Conservation (phyloP, 2,329 filamentous ascomycete species). For the Microcyclosporella mali region DNA sequence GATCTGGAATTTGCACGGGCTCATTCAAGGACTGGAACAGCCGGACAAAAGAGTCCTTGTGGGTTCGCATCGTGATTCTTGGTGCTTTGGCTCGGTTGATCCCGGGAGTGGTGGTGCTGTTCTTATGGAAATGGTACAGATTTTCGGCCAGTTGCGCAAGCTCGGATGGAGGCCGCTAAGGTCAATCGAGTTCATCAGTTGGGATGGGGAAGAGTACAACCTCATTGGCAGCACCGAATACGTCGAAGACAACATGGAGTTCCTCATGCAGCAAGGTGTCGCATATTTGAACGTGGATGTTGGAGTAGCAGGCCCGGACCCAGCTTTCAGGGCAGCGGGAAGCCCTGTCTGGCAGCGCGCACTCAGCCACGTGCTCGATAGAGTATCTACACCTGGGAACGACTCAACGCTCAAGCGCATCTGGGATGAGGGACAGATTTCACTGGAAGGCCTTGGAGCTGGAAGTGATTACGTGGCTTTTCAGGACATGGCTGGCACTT, state of each 20-base stretch:
- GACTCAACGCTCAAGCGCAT: slow-evolving; percentile 68
- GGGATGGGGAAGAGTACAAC: slow-evolving; percentile 93
- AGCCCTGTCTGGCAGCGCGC: slow-evolving; percentile 73
- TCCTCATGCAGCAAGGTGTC: slow-evolving; percentile 65
- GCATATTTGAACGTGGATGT: slow-evolving; percentile 90
- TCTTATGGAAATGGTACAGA: slow-evolving; percentile 78
- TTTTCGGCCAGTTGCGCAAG: slow-evolving; percentile 70
- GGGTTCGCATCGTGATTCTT: slow-evolving; percentile 89
- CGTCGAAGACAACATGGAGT: slow-evolving; percentile 75
- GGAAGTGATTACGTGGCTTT: slow-evolving; percentile 84
- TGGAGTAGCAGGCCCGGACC: slow-evolving; percentile 60
- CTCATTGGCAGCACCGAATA: slow-evolving; percentile 90
- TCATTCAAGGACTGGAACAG: slow-evolving; percentile 78
- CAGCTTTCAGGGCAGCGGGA: slow-evolving; percentile 67
- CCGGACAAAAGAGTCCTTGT: slow-evolving; percentile 77
- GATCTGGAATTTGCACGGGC: slow-evolving; percentile 87
- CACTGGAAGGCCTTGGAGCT: slow-evolving; percentile 64
- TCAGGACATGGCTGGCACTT: slow-evolving; percentile 82
- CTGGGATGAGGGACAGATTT: slow-evolving; percentile 61
- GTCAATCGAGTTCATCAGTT: slow-evolving; percentile 95
- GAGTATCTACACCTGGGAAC: slow-evolving; percentile 63
- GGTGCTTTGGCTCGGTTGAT: slow-evolving; percentile 81
- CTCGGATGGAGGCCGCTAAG: slow-evolving; percentile 84
- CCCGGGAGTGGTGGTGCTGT: slow-evolving; percentile 85
- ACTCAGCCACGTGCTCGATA: slow-evolving; percentile 65